Evolutionary conservation across 1,139 yeast genomes (phyloP).

Genomic region (Eremothecium coryli): DNA sequence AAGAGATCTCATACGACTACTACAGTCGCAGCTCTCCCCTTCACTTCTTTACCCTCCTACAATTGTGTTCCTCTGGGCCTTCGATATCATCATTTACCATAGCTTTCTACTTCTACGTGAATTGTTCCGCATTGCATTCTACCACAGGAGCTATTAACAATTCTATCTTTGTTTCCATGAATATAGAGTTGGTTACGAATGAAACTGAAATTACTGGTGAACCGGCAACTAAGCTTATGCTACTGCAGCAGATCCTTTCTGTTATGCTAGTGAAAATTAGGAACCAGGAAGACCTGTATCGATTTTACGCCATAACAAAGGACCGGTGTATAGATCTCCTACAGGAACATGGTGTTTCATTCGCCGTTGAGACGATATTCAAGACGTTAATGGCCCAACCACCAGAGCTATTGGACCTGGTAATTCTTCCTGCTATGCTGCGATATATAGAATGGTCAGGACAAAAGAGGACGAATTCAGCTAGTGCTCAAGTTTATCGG

Average conservation of each 20-base stretch:
- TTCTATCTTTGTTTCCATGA: no score
- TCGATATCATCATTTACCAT: no score
- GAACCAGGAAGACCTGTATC: conserved; percentile 7
- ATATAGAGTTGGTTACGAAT: conserved; percentile 3
- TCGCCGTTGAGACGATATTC: conserved; percentile 8
- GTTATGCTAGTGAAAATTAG: conserved; percentile 8
- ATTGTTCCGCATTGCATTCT: no score
- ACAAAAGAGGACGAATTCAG: conserved; percentile 1
- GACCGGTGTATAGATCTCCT: neutral
- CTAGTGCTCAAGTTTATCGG: conserved; percentile 2
- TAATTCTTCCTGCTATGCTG: conserved; percentile 9
- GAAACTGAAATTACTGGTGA: conserved; percentile 1
- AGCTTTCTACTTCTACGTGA: no score
- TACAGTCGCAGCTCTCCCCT: no score
- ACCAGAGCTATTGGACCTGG: conserved; percentile 8
- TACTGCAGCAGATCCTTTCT: conserved; percentile 8
- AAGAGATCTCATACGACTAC: no score
- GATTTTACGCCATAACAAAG: conserved; percentile 7
- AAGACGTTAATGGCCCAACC: conserved; percentile 8
- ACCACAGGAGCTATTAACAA: no score
- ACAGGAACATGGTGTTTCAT: neutral
- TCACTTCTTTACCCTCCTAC: no score
- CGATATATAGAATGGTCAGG: conserved; percentile 9
- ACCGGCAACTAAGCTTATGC: conserved; percentile 1
- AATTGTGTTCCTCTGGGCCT: no score